These are phyloP conservation scores for Metarhizium anisopliae DNA, from an alignment of 2,329 filamentous ascomycete species.

Conservation along the genomic window DNA sequence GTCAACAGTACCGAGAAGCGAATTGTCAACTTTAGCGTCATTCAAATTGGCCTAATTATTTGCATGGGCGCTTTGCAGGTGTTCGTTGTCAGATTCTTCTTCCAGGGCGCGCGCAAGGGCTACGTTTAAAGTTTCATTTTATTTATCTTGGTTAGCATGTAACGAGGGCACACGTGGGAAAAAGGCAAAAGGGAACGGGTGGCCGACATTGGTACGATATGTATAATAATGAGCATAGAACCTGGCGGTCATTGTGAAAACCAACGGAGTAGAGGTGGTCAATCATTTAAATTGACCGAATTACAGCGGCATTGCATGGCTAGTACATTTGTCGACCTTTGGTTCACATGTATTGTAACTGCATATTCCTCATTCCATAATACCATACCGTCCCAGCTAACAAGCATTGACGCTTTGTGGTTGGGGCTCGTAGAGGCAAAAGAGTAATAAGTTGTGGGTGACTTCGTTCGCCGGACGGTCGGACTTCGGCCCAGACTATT, in stretches of 20 bases:
- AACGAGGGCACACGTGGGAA: constrained; percentile 20
- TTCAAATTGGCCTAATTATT: constrained; percentile 85
- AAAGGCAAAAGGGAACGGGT: constrained; percentile 11
- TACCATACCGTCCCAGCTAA: neutral
- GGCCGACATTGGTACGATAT: constrained; percentile 17
- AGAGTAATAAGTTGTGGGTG: too few species aligned
- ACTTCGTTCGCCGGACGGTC: too few species aligned
- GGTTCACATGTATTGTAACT: neutral
- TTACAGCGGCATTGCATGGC: neutral
- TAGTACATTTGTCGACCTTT: neutral
- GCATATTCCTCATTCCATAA: neutral
- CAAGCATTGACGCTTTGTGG: too few species aligned
- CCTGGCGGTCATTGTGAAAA: constrained; percentile 2
- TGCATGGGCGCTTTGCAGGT: constrained; percentile 95
- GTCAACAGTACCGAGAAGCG: constrained; percentile 90
- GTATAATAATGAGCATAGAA: constrained; percentile 13
- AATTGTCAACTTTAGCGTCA: constrained; percentile 95
- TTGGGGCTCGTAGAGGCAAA: too few species aligned
- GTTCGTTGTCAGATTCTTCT: constrained; percentile 97
- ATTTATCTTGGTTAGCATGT: constrained; percentile 15
- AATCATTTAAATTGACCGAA: neutral
- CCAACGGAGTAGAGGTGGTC: neutral
- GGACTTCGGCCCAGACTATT: too few species aligned
- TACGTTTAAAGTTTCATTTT: constrained; percentile 45
- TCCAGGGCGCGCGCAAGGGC: constrained; percentile 71